Percentiles rank a stretch among this genome's conserved stretches.
These are phyloP conservation scores for Candida sp. DNA, from an alignment of 1,139 yeast genomes.

Conservation along the genomic window DNA sequence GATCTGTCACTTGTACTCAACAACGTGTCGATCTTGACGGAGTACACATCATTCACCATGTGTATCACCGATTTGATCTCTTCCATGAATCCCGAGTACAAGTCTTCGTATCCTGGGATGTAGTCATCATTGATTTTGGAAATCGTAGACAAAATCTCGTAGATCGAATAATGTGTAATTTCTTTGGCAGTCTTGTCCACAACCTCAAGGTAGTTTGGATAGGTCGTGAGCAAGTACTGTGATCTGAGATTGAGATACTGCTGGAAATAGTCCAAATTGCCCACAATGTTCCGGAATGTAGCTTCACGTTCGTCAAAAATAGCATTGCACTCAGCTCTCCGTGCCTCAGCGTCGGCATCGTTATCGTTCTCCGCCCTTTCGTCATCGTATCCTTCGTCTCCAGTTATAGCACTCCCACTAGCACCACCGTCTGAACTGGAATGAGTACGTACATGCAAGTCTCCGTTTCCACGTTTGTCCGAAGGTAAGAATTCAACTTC, in stretches of 20 bases:
- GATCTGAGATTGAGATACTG: constrained; percentile 22
- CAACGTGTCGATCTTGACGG: constrained; percentile 64
- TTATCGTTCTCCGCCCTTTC: not conserved
- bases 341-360: not conserved
- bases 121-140: constrained; percentile 37
- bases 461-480: constrained; percentile 1
- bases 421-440: constrained; percentile 1
- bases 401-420: not conserved
- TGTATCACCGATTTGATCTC: constrained; percentile 44
- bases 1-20: constrained; percentile 76
- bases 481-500: constrained; percentile 12
- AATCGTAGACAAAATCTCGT: constrained; percentile 25
- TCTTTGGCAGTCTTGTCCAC: constrained; percentile 22
- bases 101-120: constrained; percentile 38
- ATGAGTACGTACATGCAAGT: not conserved
- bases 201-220: constrained; percentile 30
- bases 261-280: constrained; percentile 17
- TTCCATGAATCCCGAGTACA: constrained; percentile 35
- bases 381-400: not conserved
- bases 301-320: constrained; percentile 13
- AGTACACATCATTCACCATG: constrained; percentile 44
- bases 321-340: constrained; percentile 5
- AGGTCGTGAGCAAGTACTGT: constrained; percentile 30
- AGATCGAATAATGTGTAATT: constrained; percentile 27
- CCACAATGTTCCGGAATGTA: constrained; percentile 12